Evolutionary conservation across 2,329 filamentous ascomycete genomes (phyloP), one percentile per base, ranked within the genome.

Genomic region (Penicillium sp.): DNA sequence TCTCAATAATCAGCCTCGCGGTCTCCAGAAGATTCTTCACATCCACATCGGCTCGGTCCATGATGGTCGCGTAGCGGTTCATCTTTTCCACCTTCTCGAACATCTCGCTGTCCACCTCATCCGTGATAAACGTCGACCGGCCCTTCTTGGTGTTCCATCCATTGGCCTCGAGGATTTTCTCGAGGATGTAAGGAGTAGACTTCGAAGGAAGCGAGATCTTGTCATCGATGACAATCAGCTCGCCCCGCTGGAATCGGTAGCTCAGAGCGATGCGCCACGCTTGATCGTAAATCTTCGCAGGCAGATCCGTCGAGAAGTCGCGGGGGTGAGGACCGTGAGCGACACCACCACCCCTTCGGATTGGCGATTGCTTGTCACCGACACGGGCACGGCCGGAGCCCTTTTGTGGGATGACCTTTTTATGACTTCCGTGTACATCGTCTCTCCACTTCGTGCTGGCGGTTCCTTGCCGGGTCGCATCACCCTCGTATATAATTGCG

Each of bases 201-300:
- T 70, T 72, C 46, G 84, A 79, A 57, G 89, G 87, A 47, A 87
- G 80, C 60, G 83, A 77, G 62, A 96, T 85, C 64, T 92, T 87
- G 70, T 92, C 89, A 70, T 94, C 88, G 69, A 95, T 88, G 43
- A 99, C 86, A 65, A 97, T 81, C 69, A 99, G 80, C 80, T 98
- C 91, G 50, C 93, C 95, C 66, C 88, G 87, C 65, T 89, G 84
- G 78, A 95, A 98, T 60, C 95, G 87, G 81, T 96, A 96, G 71
- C 90, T 95, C 65, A 99, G 83, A 11, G 95, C 95, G 44, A 90
- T 98, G 73, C 95, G 87, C 91, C 92, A 98, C 10, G 95, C 95
- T 69, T 96, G 83, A 77, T 98, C 93, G 80, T 99, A 99, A 50
- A 96, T 86, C 81, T 98, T 98, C 73, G 85, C 84, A 69, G 89